A percentile compares a stretch with the other conserved stretches of the same genome.
phyloP scores from a whole-genome alignment of 257 asterid species.

The Solanum rostratum region DNA sequence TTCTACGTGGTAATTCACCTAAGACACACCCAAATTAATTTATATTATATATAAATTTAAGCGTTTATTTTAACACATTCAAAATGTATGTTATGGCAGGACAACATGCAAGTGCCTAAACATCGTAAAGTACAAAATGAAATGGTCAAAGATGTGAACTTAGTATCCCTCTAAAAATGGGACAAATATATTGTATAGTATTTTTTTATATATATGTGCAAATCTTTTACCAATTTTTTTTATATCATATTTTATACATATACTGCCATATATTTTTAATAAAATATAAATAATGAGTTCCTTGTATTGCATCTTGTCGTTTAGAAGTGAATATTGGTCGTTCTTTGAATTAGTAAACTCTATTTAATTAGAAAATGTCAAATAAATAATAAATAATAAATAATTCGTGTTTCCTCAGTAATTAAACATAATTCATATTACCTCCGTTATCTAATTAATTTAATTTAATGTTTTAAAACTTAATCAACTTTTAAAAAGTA shows the following conservation, averaged over 20 bases:
- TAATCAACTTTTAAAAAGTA: not conserved
- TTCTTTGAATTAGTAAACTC: not conserved
- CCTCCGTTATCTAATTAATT: not conserved
- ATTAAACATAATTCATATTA: not conserved
- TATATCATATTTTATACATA: not conserved
- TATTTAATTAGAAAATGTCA: not conserved
- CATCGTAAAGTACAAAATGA: not conserved
- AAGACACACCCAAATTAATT: not conserved
- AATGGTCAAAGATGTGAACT: not conserved
- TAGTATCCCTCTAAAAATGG: not conserved
- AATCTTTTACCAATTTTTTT: too few relatives aligned
- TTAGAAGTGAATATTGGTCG: not conserved
- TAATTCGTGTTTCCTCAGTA: not conserved
- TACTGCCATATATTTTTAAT: too few relatives aligned
- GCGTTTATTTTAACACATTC: not conserved
- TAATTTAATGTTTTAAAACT: not conserved
- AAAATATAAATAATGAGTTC: too few relatives aligned
- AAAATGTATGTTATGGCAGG: not conserved
- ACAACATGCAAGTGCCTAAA: not conserved
- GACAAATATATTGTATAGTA: not conserved
- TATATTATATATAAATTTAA: not conserved
- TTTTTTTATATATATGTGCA: too few relatives aligned
- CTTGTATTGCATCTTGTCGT: not conserved
- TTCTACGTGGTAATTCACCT: too few relatives aligned
- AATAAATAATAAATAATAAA: not conserved